phyloP scores from a whole-genome alignment of 768 basidiomycete species.

The Neoboletus magnificus region DNA sequence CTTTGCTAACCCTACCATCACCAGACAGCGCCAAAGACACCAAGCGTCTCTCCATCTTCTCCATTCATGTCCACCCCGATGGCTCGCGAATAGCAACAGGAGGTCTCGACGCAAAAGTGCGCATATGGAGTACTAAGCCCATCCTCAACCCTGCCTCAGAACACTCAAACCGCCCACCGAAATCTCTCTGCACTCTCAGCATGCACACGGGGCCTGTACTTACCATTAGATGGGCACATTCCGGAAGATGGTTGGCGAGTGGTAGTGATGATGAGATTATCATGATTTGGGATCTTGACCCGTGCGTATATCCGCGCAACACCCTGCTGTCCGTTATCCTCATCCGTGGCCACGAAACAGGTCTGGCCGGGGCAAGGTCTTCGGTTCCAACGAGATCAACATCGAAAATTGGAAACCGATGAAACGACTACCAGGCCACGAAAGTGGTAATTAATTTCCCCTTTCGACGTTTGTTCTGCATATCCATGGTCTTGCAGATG shows the following conservation, averaged over 20 bases:
- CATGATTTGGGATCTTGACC: constrained; percentile 97
- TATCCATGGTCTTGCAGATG: constrained; percentile 52
- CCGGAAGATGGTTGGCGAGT: constrained; percentile 90
- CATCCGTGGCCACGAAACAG: constrained; percentile 37
- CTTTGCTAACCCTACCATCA: not conserved
- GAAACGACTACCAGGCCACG: constrained; percentile 88
- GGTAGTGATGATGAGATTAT: constrained; percentile 95
- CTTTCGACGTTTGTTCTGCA: not conserved
- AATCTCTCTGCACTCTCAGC: constrained; percentile 83
- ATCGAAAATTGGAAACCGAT: constrained; percentile 96
- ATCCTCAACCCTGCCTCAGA: constrained; percentile 77
- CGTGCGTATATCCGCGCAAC: constrained; percentile 49
- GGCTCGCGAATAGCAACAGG: constrained; percentile 97
- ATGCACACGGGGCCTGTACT: constrained; percentile 95
- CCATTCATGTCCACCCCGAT: constrained; percentile 92
- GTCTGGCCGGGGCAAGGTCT: constrained; percentile 78
- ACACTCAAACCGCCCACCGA: constrained; percentile 68
- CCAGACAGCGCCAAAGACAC: constrained; percentile 46
- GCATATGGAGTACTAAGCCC: constrained; percentile 96
- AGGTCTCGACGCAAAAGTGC: constrained; percentile 91
- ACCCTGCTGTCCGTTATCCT: not conserved
- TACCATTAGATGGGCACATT: constrained; percentile 89
- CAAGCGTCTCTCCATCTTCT: constrained; percentile 84
- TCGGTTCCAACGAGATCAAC: constrained; percentile 94
- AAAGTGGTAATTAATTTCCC: constrained; percentile 64